Conservation (phyloP, 1,284 basidiomycete genomes). For the Stygiomarasmius scandens region DNA sequence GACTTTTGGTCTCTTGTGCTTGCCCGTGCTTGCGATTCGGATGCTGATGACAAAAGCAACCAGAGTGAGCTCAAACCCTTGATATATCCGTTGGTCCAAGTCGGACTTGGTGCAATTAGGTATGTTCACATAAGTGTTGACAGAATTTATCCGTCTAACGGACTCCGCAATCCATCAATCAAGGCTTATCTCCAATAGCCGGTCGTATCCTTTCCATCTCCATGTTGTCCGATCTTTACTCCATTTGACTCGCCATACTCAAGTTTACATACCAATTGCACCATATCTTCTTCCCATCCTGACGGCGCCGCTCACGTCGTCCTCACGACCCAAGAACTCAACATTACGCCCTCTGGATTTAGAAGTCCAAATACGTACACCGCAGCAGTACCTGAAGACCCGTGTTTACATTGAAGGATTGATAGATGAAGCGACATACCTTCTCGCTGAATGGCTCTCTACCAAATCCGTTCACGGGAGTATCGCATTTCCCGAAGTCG, state of each 20-base stretch:
- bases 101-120: slow-evolving; percentile 91
- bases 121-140: slow-evolving; percentile 40
- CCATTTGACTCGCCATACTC: slow-evolving; percentile 68
- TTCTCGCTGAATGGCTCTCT: slow-evolving; percentile 80
- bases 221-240: slow-evolving; percentile 52
- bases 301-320: slow-evolving; percentile 75
- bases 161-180: neutral
- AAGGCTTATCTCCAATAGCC: slow-evolving; percentile 73
- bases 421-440: slow-evolving; percentile 79
- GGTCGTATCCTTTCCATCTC: slow-evolving; percentile 52
- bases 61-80: slow-evolving; percentile 86
- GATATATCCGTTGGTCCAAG: slow-evolving; percentile 95
- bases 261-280: slow-evolving; percentile 87
- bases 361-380: slow-evolving; percentile 85
- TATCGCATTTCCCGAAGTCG: slow-evolving; percentile 93
- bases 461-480: slow-evolving; percentile 70
- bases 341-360: slow-evolving; percentile 91
- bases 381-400: slow-evolving; percentile 89
- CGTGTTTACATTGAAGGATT: slow-evolving; percentile 85
- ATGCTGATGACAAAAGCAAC: slow-evolving; percentile 52
- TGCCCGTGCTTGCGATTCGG: slow-evolving; percentile 74
- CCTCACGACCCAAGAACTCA: slow-evolving; percentile 80
- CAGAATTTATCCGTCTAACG: neutral
- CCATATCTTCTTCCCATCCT: slow-evolving; percentile 89
- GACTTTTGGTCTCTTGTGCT: slow-evolving; percentile 97